phyloP scores from a whole-genome alignment of 352 stramenopile genomes.

The Globisporangium splendens region DNA sequence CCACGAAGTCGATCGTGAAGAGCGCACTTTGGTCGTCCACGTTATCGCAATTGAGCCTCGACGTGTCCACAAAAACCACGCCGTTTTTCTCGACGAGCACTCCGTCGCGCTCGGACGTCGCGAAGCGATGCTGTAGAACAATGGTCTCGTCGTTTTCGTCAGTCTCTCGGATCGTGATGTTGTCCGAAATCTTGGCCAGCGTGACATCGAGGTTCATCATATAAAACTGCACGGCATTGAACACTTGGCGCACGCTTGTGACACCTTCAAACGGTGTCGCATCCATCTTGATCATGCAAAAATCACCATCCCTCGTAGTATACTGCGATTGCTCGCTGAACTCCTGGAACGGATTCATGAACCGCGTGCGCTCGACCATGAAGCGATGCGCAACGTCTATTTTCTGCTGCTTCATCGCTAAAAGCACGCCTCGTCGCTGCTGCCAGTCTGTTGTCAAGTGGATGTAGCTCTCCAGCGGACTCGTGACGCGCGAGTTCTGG shows the following conservation, averaged over 20 bases:
- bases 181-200: constrained; percentile 30
- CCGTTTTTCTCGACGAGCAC: constrained; percentile 6
- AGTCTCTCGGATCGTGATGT: constrained; percentile 40
- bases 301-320: constrained; percentile 35
- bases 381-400: constrained; percentile 27
- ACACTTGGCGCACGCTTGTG: constrained; percentile 29
- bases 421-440: constrained; percentile 24
- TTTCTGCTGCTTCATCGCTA: constrained; percentile 26
- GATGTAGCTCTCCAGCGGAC: constrained; percentile 9
- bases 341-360: constrained; percentile 20
- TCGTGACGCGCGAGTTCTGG: constrained; percentile 3
- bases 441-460: constrained; percentile 18
- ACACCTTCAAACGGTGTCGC: constrained; percentile 32
- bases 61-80: constrained; percentile 13
- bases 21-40: constrained; percentile 5
- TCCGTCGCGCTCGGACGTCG: neutral
- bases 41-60: neutral
- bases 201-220: constrained; percentile 43
- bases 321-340: constrained; percentile 43
- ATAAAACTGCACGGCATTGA: constrained; percentile 36
- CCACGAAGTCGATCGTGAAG: constrained; percentile 7
- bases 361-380: constrained; percentile 23
- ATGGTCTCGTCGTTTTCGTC: constrained; percentile 9
- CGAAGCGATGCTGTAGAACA: constrained; percentile 5
- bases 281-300: constrained; percentile 41